A percentile compares a stretch with the other conserved stretches of the same genome.
phyloP scores from a whole-genome alignment of 2,329 filamentous ascomycete genomes.

The Fusarium sp. region DNA sequence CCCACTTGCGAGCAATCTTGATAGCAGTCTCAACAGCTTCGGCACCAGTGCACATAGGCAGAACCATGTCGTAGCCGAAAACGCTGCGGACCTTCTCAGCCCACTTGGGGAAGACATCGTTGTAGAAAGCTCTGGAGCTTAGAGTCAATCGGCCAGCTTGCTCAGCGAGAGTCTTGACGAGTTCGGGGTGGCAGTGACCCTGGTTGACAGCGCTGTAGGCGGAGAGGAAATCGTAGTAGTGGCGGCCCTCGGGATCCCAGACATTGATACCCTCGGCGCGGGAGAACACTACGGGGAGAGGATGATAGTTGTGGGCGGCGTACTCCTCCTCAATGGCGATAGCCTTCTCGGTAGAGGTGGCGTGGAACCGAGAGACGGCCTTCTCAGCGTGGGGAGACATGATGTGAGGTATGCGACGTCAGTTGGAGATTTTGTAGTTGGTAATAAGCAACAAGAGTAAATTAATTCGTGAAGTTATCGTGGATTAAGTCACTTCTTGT shows the following conservation, averaged over 20 bases:
- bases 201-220: conserved; percentile 70
- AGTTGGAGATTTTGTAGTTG: conserved; percentile 5
- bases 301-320: conserved; percentile 99
- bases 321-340: conserved; percentile 84
- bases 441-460: conserved; percentile 8
- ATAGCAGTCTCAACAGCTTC: conserved; percentile 40
- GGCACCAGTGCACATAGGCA: conserved; percentile 41
- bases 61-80: conserved; percentile 39
- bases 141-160: conserved; percentile 81
- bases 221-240: conserved; percentile 98
- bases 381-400: conserved; percentile 72
- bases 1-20: conserved; percentile 41
- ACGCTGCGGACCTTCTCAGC: conserved; percentile 39
- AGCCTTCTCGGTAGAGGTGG: conserved; percentile 81
- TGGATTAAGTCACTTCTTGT: conserved; percentile 1
- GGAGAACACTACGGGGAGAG: conserved; percentile 92
- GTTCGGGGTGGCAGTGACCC: conserved; percentile 75
- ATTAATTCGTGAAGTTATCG: conserved; percentile 1
- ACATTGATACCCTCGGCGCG: conserved; percentile 87
- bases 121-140: conserved; percentile 40
- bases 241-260: conserved; percentile 95
- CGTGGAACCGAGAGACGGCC: conserved; percentile 70
- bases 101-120: conserved; percentile 41
- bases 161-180: conserved; percentile 89
- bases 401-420: conserved; percentile 7